Base-by-base conservation (phyloP, 73 alveolate species). In the Paramecium sonneborni region DNA sequence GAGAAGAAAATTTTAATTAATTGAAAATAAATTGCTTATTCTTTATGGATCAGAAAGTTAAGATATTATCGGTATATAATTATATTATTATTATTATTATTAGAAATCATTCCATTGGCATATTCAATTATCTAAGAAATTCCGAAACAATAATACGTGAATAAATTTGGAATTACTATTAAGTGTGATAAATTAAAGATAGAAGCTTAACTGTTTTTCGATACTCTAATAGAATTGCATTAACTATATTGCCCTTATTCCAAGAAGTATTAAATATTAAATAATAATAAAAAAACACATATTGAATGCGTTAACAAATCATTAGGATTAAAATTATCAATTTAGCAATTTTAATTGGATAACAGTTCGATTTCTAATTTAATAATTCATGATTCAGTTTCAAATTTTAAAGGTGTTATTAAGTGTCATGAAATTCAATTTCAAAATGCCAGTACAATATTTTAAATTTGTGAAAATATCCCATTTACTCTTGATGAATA, bases 11-110 rank as follows among this genome's bases (percentile, higher is more conserved):
- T 62, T 62, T 62, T 62, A 62, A 62, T 62, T 62, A 28, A 62
- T 62, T 62, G 84, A 62, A 62, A 62, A 62, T 26, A 62, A 62
- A 62, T 62, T 62, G 44, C 84, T 62, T 12, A 62, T 62, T 62
- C 39, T 62, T n/a, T 62, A 23, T 1, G 84, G 15, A 6, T 62
- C 84, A 62, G 44, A 62, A 12, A 32, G 1, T 24, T 21, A 62
- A 21, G 84, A 62, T 6, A 62, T 62, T 3, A 30, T 26, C 12
- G 84, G 84, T 62, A 62, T 62, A 23, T 62, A 12, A 48, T n/a
- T n/a, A n/a, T n/a, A n/a, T n/a, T n/a, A 48, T 23, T 24, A 7
- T 3, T 62, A 62, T 62, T 7, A 62, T 52, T 52, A 3, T 52
- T 18, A 62, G 84, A 62, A 62, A 8, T 62, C 3, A 62, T 62